Evolutionary conservation across 2,329 filamentous ascomycete genomes (phyloP).

Genomic region (Juglanconis oblonga): DNA sequence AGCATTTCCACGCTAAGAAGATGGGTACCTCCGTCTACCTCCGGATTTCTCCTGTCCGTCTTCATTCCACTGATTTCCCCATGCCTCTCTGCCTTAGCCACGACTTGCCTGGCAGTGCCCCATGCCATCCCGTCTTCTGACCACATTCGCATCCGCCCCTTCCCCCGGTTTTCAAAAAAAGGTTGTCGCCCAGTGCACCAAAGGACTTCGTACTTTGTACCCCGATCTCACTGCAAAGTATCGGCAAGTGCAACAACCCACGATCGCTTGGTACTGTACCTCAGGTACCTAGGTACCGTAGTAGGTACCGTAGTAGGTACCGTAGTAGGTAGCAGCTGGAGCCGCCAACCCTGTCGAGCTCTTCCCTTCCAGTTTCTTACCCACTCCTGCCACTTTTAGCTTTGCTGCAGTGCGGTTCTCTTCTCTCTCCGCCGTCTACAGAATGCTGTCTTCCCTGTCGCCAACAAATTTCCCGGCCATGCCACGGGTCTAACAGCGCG

Average conservation of each 20-base stretch:
- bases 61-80: not conserved
- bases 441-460: slow-evolving; percentile 14
- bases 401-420: not conserved
- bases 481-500: slow-evolving; percentile 16
- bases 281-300: too few relatives aligned
- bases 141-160: slow-evolving; percentile 13
- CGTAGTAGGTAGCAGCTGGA: not conserved
- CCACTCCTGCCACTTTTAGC: not conserved
- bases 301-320: too few relatives aligned
- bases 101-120: too few relatives aligned
- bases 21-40: too few relatives aligned
- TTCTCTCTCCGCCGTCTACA: not conserved
- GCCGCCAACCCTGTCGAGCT: not conserved
- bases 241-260: too few relatives aligned
- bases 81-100: not conserved
- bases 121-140: slow-evolving; percentile 12
- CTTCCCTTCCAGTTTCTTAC: not conserved
- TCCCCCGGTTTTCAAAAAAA: slow-evolving; percentile 2
- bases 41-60: not conserved
- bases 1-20: too few relatives aligned
- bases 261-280: too few relatives aligned
- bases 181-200: slow-evolving; percentile 14
- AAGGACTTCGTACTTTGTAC: not conserved
- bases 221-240: not conserved
- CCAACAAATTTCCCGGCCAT: slow-evolving; percentile 19